phyloP scores from a whole-genome alignment of 2,329 filamentous ascomycete species.

The Fusarium buharicum region DNA sequence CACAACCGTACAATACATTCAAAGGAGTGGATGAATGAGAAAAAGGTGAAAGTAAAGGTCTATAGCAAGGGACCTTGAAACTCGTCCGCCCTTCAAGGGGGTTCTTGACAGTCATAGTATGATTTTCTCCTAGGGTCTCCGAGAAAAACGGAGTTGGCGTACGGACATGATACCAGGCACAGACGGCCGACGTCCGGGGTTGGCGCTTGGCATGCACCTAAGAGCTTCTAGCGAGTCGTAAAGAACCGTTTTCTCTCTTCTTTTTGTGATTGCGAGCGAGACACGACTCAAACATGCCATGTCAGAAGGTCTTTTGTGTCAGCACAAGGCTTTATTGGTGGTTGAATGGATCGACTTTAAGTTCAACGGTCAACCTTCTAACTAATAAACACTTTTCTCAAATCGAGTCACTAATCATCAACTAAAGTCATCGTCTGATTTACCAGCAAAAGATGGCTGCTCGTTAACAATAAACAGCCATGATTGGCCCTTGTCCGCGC shows the following conservation, averaged over 20 bases:
- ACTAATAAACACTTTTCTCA: background rate
- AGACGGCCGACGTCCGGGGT: constrained; percentile 37
- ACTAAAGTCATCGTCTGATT: constrained; percentile 9
- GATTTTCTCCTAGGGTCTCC: constrained; percentile 16
- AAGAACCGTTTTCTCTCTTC: constrained; percentile 4
- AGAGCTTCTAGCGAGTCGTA: constrained; percentile 16
- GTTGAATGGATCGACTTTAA: too few species aligned
- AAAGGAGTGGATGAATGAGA: constrained; percentile 1
- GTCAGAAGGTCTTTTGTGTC: constrained; percentile 33
- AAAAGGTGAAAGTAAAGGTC: constrained; percentile 6
- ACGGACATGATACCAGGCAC: constrained; percentile 41
- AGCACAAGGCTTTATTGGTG: constrained; percentile 17
- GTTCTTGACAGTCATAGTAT: constrained; percentile 21
- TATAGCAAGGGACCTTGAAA: constrained; percentile 20
- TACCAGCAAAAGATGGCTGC: constrained; percentile 3
- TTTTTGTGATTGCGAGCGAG: constrained; percentile 9
- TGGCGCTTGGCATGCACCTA: constrained; percentile 40
- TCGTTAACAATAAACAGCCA: background rate
- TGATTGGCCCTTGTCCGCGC: constrained; percentile 27
- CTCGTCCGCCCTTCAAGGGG: constrained; percentile 11
- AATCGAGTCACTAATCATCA: background rate
- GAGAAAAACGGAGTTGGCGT: constrained; percentile 32
- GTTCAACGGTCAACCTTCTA: background rate
- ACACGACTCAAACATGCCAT: constrained; percentile 36
- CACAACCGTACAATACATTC: too few species aligned